Percentiles rank a stretch among this genome's conserved stretches.
Conservation (phyloP, 768 basidiomycete species). For the Lactarius trivialis region DNA sequence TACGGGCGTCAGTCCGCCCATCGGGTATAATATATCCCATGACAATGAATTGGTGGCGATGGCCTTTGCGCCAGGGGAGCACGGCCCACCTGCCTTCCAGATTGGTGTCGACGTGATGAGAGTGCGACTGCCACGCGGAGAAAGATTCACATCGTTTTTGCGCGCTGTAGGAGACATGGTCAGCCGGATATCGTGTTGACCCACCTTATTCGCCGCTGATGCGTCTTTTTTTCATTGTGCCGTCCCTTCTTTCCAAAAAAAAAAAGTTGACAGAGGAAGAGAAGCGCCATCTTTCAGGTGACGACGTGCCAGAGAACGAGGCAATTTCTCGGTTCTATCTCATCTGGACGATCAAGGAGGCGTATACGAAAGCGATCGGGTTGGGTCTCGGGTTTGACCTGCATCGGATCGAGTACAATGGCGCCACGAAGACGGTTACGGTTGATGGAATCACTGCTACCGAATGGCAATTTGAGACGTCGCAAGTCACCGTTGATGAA, state of each 20-base stretch:
- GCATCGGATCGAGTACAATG: conserved; percentile 65
- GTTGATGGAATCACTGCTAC: conserved; percentile 51
- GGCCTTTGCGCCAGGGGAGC: conserved; percentile 42
- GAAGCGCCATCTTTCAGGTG: conserved; percentile 26
- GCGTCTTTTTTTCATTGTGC: neutral
- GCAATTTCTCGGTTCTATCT: conserved; percentile 63
- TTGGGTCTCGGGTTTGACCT: conserved; percentile 80
- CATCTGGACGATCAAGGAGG: conserved; percentile 90
- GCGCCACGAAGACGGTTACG: conserved; percentile 41
- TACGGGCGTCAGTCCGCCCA: conserved; percentile 41
- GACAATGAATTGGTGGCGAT: conserved; percentile 70
- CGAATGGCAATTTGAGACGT: conserved; percentile 67
- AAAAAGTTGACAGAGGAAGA: conserved; percentile 39
- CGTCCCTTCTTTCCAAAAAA: neutral
- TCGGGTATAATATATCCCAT: conserved; percentile 79
- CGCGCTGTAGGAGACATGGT: conserved; percentile 63
- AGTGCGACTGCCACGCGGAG: conserved; percentile 52
- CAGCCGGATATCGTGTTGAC: conserved; percentile 15
- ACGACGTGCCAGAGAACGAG: conserved; percentile 40
- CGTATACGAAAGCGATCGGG: conserved; percentile 85
- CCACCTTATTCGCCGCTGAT: conserved; percentile 12
- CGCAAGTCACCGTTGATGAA: conserved; percentile 42
- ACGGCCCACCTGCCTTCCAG: conserved; percentile 48
- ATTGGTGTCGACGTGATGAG: conserved; percentile 83
- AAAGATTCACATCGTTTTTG: conserved; percentile 54